Conservation (phyloP, 1,284 basidiomycete genomes). For the Clitocybe nebularis region DNA sequence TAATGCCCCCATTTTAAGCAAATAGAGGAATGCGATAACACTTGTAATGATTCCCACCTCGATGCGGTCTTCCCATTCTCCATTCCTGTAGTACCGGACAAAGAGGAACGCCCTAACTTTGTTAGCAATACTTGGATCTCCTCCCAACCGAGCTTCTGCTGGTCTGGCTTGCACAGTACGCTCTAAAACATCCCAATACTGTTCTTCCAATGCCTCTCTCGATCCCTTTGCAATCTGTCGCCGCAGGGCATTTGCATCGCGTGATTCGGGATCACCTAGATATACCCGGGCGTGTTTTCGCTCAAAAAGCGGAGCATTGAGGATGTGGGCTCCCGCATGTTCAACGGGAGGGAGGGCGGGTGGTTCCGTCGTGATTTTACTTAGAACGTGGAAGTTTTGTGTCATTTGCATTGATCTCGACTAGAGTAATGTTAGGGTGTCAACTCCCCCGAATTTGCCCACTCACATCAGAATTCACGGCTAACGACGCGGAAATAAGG, state of each 20-base stretch:
- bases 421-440: conserved; percentile 24
- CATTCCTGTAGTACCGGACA: conserved; percentile 76
- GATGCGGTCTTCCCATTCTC: conserved; percentile 81
- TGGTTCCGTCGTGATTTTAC: conserved; percentile 68
- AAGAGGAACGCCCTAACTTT: conserved; percentile 85
- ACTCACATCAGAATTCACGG: conserved; percentile 55
- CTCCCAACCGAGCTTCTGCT: conserved; percentile 85
- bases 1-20: too few relatives aligned
- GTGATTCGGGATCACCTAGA: conserved; percentile 63
- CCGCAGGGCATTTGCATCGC: conserved; percentile 59
- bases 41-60: conserved; percentile 51
- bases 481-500: conserved; percentile 60
- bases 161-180: conserved; percentile 82
- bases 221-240: conserved; percentile 72
- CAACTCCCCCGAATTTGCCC: conserved; percentile 2
- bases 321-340: conserved; percentile 73
- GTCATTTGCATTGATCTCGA: conserved; percentile 52
- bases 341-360: conserved; percentile 66
- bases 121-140: conserved; percentile 87
- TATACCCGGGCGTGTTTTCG: conserved; percentile 73
- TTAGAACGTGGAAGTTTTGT: conserved; percentile 68
- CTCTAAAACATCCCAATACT: conserved; percentile 86
- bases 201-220: conserved; percentile 73
- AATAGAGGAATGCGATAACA: too few relatives aligned
- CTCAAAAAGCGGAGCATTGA: conserved; percentile 70